A percentile compares a stretch with the other conserved stretches of the same genome.
phyloP scores from a whole-genome alignment of 345 rosid species.

The Salix suchowensis region DNA sequence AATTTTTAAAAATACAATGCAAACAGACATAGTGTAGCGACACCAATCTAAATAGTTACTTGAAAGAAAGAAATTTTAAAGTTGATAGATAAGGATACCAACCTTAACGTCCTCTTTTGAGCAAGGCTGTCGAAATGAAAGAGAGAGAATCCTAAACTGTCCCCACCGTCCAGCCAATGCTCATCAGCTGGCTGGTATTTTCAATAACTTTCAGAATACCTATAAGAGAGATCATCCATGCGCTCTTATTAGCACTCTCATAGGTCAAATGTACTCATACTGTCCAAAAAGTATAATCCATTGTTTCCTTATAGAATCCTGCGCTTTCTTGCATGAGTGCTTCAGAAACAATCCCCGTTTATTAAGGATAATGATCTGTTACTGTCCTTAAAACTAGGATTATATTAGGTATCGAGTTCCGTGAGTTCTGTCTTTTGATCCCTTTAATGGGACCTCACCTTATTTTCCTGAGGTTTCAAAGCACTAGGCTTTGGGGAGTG shows the following conservation, averaged over 20 bases:
- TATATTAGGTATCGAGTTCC: constrained; percentile 23
- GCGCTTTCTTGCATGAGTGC: constrained; percentile 28
- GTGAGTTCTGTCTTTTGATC: constrained; percentile 22
- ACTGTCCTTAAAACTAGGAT: constrained; percentile 17
- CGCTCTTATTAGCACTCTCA: not conserved
- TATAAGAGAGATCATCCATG: not conserved
- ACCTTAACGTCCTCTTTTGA: not conserved
- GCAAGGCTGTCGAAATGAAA: not conserved
- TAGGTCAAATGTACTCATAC: not conserved
- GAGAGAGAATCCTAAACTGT: constrained; percentile 6
- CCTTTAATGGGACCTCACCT: constrained; percentile 2
- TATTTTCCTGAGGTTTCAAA: constrained; percentile 35
- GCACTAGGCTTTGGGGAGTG: constrained; percentile 38
- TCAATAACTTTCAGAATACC: constrained; percentile 2
- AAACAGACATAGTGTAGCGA: too few species aligned
- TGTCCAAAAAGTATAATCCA: constrained; percentile 8
- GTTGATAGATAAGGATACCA: not conserved
- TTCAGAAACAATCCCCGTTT: constrained; percentile 32
- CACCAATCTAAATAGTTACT: not conserved
- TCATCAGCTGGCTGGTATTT: constrained; percentile 21
- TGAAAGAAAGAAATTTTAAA: not conserved
- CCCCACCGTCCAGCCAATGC: constrained; percentile 22
- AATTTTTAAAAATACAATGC: too few species aligned
- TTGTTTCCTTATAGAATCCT: constrained; percentile 11
- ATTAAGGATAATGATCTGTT: constrained; percentile 29